Conservation (phyloP, 1,284 basidiomycete species). For the Singerocomus inundabilis region DNA sequence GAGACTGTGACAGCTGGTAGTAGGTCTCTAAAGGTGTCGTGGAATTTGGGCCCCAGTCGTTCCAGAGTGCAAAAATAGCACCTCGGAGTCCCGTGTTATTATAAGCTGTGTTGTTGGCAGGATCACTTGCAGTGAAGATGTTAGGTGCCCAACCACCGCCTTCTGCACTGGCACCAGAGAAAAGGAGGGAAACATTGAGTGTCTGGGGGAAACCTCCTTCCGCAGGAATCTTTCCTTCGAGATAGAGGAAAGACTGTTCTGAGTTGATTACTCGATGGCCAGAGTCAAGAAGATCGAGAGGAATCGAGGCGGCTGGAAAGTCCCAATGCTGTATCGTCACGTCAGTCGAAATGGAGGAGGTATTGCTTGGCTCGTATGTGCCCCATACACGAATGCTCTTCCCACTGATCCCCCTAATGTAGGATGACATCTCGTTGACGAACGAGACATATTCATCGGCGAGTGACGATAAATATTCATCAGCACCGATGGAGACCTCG, state of each 20-base stretch:
- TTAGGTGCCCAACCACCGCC: slow-evolving; percentile 39
- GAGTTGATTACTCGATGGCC: slow-evolving; percentile 40
- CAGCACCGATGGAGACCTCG: slow-evolving; percentile 41
- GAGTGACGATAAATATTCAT: slow-evolving; percentile 36
- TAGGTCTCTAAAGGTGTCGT: slow-evolving; percentile 40
- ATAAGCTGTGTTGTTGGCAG: slow-evolving; percentile 33
- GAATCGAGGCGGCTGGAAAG: slow-evolving; percentile 35
- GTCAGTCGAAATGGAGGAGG: slow-evolving; percentile 30
- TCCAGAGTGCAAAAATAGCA: slow-evolving; percentile 40
- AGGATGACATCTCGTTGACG: slow-evolving; percentile 37
- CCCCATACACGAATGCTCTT: slow-evolving; percentile 39
- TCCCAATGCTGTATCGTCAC: slow-evolving; percentile 42
- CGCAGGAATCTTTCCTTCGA: slow-evolving; percentile 37
- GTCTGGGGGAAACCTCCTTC: slow-evolving; percentile 34
- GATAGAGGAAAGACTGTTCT: slow-evolving; percentile 37
- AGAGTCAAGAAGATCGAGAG: slow-evolving; percentile 32
- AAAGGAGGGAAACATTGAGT: slow-evolving; percentile 32
- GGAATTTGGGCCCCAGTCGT: slow-evolving; percentile 42
- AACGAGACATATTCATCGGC: slow-evolving; percentile 38
- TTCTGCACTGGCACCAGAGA: slow-evolving; percentile 28
- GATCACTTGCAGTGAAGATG: slow-evolving; percentile 30
- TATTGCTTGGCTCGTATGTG: slow-evolving; percentile 34
- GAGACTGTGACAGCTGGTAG: slow-evolving; percentile 36
- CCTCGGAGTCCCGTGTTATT: slow-evolving; percentile 31
- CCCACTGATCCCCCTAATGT: slow-evolving; percentile 25